Evolutionary conservation across 1,284 basidiomycete species (phyloP), one percentile per base, ranked within the genome.

Genomic region (Apiotrichum porosum): DNA sequence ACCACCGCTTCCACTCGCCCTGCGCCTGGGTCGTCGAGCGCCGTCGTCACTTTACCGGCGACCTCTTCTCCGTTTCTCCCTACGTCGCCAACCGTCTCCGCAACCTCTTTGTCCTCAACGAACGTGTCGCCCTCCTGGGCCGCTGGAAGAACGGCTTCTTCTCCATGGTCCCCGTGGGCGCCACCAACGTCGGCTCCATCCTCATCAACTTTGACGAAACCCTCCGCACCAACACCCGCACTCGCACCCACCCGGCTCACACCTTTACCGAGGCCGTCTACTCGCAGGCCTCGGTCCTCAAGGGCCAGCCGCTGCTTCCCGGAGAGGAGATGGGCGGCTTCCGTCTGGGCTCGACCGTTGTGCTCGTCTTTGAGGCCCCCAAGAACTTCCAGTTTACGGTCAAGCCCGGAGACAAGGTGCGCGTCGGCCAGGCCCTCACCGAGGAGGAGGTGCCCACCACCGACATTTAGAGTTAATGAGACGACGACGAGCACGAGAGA

Each of bases 241-340:
- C 67, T n/a, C 77, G 78, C 0, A 65, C 72, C 8, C 86, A 88
- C 41, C 86, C 86, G 0, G 82, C 88, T 0, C 92, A 93, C 19
- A 91, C 91, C 1, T 97, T 88, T 74, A 83, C 83, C 9, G 94
- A 98, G 74, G 94, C 93, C 0, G 84, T 88, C 19, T 97, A 97
- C 72, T 81, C 82, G 2, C 80, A 80, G 8, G 91, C 90, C 0
- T 89, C 86, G 1, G 73, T 97, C 24, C 78, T 98, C 30, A 81
- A 84, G 35, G 95, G 94, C 0, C 92, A 97, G 69, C 93, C 93
- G 4, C 78, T 97, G 36, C 77, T 76, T 0, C 79, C 85, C 3
- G 93, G 89, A 2, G 88, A 97, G 66, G 93, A 98, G 76, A 92
- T 97, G 88, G 94, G 94, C 40, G 93, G 92, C 0, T 99, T 99